Percentiles rank a stretch among this genome's conserved stretches.
phyloP scores from a whole-genome alignment of 2,329 filamentous ascomycete species.

The Sporothrix pallida region DNA sequence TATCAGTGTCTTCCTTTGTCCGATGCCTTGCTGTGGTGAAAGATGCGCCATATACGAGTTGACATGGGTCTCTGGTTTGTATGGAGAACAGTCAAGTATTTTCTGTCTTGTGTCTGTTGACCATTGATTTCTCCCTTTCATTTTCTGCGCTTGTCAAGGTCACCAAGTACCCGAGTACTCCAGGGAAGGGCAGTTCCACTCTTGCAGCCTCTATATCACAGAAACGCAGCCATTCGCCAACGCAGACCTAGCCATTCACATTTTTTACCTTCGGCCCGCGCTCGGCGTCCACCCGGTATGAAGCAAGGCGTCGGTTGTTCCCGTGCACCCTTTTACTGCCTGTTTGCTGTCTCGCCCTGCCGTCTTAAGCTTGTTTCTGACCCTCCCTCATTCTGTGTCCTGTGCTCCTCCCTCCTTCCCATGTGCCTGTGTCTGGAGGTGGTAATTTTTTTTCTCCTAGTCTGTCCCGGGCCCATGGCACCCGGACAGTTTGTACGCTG shows the following conservation, averaged over 20 bases:
- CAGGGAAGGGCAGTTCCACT: background rate
- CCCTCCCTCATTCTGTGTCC: background rate
- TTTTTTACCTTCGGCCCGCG: slow-evolving; percentile 1
- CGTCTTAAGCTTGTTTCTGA: background rate
- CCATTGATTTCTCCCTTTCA: no score
- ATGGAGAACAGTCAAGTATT: background rate
- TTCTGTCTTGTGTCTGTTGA: background rate
- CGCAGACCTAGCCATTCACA: background rate
- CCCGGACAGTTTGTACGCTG: background rate
- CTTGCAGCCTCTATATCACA: background rate
- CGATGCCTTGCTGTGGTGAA: background rate
- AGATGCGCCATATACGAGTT: background rate
- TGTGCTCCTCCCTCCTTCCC: no score
- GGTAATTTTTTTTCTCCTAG: background rate
- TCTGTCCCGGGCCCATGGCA: slow-evolving; percentile 1
- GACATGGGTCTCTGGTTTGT: background rate
- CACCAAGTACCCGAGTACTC: no score
- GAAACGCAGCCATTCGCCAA: no score
- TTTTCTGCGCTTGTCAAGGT: background rate
- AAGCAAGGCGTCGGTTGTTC: background rate
- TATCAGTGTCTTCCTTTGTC: background rate
- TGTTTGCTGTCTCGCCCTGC: background rate
- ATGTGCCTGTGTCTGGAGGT: background rate
- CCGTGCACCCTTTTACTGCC: background rate
- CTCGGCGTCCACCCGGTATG: background rate